Base-by-base conservation (phyloP, 2,329 filamentous ascomycete species). In the Neonectria ditissima region DNA sequence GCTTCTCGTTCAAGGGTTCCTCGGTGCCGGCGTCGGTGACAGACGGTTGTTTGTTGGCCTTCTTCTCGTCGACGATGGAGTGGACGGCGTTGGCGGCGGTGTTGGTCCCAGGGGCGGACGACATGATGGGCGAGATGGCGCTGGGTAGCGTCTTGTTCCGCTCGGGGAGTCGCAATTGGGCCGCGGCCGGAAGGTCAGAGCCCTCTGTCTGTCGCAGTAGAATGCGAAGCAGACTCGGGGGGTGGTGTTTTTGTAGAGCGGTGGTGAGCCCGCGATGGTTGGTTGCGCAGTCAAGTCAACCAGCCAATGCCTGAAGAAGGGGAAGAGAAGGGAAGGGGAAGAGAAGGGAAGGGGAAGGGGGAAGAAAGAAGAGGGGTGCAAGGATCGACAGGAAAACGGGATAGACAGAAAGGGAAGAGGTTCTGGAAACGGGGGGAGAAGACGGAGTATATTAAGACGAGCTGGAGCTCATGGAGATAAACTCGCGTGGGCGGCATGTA, bases 31-130 rank as follows among this genome's bases (percentile, higher is more conserved):
- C 74, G 62, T 82, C 80, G 32, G 79, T 80, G 39, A 78, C 39
- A 8, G 80, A 81, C 2, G 72, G 72, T 8, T 79, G 76, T 16
- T 80, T 82, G 26, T 69, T 74, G 39, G 75, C 71, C 55, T 62
- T 63, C 30, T 62, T 62, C 30, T 72, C 68, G 5, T 64, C 62
- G 22, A 34, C 30, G 28, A 55, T 39, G 34, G 64, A 59, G 30
- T 57, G 34, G 48, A 45, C 51, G 32, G 72, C 67, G 51, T 75
- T 73, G 72, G 85, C 82, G 71, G 81, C 84, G 70, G 78, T 43
- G 67, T 75, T 77, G 18, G 74, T 67, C 52, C 68, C 72, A 30
- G 63, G 63, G 52, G 65, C 39, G 53, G 66, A 56, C 55, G 72
- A 65, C 72, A 74, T 74, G 59, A 39, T 71, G 62, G 65, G 45